A percentile compares a stretch with the other conserved stretches of the same genome.
phyloP scores from a whole-genome alignment of 1,284 basidiomycete species.

The Malassezia globosa region DNA sequence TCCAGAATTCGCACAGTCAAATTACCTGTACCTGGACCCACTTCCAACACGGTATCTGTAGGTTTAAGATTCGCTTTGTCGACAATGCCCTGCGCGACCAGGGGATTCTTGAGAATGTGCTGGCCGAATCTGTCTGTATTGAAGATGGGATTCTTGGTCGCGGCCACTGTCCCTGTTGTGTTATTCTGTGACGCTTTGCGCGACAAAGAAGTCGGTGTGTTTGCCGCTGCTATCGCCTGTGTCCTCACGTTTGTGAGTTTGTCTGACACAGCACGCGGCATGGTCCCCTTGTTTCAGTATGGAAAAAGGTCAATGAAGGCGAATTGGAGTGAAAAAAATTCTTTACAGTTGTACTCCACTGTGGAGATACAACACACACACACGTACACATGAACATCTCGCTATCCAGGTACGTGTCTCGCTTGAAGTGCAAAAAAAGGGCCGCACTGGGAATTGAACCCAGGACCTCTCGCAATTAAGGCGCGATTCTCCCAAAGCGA shows the following conservation, averaged over 20 bases:
- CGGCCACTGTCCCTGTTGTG: conserved; percentile 24
- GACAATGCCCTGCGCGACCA: conserved; percentile 61
- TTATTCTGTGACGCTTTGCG: conserved; percentile 23
- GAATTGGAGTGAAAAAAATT: conserved; percentile 3
- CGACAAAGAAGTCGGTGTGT: conserved; percentile 50
- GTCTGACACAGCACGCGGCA: conserved; percentile 83
- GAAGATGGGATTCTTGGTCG: conserved; percentile 46
- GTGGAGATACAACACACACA: too few relatives aligned
- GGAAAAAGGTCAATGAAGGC: not conserved
- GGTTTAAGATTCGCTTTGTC: conserved; percentile 78
- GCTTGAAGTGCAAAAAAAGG: conserved; percentile 15
- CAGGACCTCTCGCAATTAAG: conserved; percentile 21
- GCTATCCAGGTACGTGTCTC: not conserved
- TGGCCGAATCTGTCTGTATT: conserved; percentile 90
- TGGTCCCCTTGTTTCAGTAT: conserved; percentile 44
- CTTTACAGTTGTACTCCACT: not conserved
- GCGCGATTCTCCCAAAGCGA: conserved; percentile 20
- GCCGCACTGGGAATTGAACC: conserved; percentile 24
- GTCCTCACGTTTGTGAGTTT: conserved; percentile 64
- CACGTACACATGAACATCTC: too few relatives aligned
- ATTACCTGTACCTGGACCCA: conserved; percentile 97
- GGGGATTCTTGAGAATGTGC: conserved; percentile 90
- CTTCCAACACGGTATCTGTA: conserved; percentile 90
- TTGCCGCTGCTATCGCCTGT: conserved; percentile 53
- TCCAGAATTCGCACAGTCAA: conserved; percentile 87